A percentile compares a stretch with the other conserved stretches of the same genome.
Conservation (phyloP, 768 basidiomycete species). For the Amanita subjunquillea region DNA sequence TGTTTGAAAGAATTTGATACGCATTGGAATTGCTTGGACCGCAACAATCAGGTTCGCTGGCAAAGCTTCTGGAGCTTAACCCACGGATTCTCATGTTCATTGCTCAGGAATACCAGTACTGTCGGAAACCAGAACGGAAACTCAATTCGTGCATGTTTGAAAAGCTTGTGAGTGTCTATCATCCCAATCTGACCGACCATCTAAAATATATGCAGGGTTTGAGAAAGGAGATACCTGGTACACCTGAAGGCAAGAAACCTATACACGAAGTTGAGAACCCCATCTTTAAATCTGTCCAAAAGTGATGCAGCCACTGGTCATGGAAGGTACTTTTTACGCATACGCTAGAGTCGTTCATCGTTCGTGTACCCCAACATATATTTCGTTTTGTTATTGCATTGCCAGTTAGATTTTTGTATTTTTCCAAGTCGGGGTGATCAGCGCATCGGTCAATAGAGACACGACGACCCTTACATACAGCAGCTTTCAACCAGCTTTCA, state of each 20-base stretch:
- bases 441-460: not conserved
- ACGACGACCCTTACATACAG: not conserved
- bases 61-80: not conserved
- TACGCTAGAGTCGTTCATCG: not conserved
- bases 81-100: not conserved
- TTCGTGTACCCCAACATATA: not conserved
- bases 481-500: not conserved
- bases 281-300: conserved; percentile 77
- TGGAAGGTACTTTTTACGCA: not conserved
- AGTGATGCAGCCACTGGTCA: conserved; percentile 29
- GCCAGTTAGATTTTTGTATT: not conserved
- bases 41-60: conserved; percentile 81
- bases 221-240: conserved; percentile 83
- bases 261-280: conserved; percentile 87
- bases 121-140: conserved; percentile 79
- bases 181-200: not conserved
- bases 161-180: conserved; percentile 66
- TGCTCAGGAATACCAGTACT: conserved; percentile 74
- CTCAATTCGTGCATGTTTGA: conserved; percentile 95
- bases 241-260: conserved; percentile 69
- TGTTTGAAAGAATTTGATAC: conserved; percentile 79
- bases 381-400: not conserved
- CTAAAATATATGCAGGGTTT: conserved; percentile 53
- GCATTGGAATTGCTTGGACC: conserved; percentile 93
- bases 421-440: not conserved